Percentiles rank a stretch among this genome's conserved stretches.
Conservation (phyloP, 2,329 filamentous ascomycete species). For the Cladosporium phlei region DNA sequence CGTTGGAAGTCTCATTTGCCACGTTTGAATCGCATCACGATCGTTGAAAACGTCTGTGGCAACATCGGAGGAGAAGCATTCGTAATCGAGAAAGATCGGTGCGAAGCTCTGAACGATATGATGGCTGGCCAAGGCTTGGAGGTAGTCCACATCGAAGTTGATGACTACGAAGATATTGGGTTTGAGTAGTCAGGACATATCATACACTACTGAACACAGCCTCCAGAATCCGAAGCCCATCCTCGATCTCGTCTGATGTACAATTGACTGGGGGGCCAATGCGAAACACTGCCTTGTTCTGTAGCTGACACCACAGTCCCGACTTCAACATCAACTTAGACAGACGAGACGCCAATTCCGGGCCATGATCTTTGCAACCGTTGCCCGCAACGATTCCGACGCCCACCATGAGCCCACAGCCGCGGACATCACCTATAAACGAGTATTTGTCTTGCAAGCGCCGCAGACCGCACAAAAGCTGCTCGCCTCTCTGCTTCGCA, state of each 20-base stretch:
- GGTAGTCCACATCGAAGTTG: no score
- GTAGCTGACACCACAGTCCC: background rate
- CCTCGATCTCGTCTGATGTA: background rate
- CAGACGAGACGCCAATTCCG: background rate
- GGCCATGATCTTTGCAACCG: background rate
- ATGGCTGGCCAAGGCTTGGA: no score
- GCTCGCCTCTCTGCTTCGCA: slow-evolving; percentile 19
- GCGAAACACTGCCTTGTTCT: background rate
- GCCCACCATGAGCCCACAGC: slow-evolving; percentile 28
- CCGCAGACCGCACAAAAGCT: slow-evolving; percentile 22
- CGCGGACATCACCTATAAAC: slow-evolving; percentile 31
- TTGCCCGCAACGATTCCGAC: slow-evolving; percentile 25
- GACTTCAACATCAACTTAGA: background rate
- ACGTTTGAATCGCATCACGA: no score
- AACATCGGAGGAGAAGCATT: no score
- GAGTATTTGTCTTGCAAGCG: slow-evolving; percentile 23
- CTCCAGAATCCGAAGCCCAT: background rate
- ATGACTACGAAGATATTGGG: no score
- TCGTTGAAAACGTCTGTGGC: no score
- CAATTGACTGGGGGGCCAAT: background rate
- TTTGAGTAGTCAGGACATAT: no score
- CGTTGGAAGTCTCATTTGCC: no score
- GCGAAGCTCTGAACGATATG: no score
- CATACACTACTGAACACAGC: background rate
- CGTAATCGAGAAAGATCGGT: no score